These are phyloP conservation scores for Solanum pinnatisectum DNA, from an alignment of 257 asterid genomes.

Conservation along the genomic window DNA sequence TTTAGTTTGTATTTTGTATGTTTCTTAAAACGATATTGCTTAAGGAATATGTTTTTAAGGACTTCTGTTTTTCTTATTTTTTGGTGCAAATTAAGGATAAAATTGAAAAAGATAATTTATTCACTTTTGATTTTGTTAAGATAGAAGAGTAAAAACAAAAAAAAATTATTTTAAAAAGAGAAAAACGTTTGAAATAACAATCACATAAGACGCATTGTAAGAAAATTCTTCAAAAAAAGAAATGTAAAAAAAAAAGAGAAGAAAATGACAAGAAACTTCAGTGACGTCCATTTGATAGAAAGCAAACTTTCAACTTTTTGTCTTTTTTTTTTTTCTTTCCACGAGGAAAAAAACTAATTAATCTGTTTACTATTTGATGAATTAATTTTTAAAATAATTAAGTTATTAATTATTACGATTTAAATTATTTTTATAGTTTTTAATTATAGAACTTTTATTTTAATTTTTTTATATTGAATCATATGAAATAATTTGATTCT, in stretches of 20 bases:
- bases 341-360: no score
- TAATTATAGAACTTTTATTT: neutral
- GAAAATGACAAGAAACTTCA: neutral
- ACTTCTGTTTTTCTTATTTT: neutral
- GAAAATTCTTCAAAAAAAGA: neutral
- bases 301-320: neutral
- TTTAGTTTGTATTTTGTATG: neutral
- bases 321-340: no score
- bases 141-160: neutral
- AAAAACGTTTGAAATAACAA: neutral
- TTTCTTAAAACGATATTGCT: neutral
- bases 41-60: neutral
- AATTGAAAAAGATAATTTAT: no score
- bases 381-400: neutral
- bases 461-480: neutral
- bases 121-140: no score
- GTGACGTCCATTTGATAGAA: neutral
- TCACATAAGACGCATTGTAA: neutral
- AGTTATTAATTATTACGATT: neutral
- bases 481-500: no score
- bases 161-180: neutral
- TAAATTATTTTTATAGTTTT: neutral
- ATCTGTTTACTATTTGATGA: neutral
- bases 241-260: neutral
- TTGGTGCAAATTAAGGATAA: neutral